Conservation (phyloP, 305 asterid genomes). For the Euphrasia arctica region DNA sequence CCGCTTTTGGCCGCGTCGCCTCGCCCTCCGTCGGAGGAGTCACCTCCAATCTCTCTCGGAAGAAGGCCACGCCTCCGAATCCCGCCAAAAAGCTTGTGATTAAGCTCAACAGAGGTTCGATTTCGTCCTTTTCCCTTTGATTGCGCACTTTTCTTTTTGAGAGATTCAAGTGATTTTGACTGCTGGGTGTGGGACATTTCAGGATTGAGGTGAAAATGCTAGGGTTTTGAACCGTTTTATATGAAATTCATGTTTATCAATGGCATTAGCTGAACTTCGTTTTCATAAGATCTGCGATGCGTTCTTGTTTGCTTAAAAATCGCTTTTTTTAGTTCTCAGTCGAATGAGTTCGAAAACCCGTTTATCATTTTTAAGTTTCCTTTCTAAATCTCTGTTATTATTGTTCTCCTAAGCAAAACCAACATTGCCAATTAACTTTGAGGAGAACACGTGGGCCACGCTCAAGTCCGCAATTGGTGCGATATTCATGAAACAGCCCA, state of each 20-base stretch:
- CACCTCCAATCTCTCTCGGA: slow-evolving; percentile 59
- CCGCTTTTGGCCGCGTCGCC: slow-evolving; percentile 33
- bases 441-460: slow-evolving; percentile 91
- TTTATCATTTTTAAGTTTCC: background rate
- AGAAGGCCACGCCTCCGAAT: slow-evolving; percentile 66
- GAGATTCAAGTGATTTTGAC: slow-evolving; percentile 11
- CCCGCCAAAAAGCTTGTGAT: slow-evolving; percentile 66
- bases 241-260: slow-evolving; percentile 11
- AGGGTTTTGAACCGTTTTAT: slow-evolving; percentile 30
- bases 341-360: slow-evolving; percentile 5
- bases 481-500: slow-evolving; percentile 86
- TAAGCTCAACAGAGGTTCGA: slow-evolving; percentile 58
- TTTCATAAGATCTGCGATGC: too few species aligned
- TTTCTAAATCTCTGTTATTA: background rate
- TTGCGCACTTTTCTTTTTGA: slow-evolving; percentile 12
- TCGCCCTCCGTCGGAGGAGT: slow-evolving; percentile 45
- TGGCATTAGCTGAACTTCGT: slow-evolving; percentile 9
- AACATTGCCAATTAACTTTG: slow-evolving; percentile 71
- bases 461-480: slow-evolving; percentile 91
- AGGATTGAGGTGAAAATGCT: slow-evolving; percentile 25
- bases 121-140: background rate
- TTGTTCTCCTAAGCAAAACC: slow-evolving; percentile 59
- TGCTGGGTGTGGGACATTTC: slow-evolving; percentile 12
- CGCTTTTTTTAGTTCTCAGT: background rate
- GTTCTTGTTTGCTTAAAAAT: background rate